A percentile compares a stretch with the other conserved stretches of the same genome.
Evolutionary conservation across 129 eudicot genomes (phyloP).

Genomic region (Flaveria trinervia): DNA sequence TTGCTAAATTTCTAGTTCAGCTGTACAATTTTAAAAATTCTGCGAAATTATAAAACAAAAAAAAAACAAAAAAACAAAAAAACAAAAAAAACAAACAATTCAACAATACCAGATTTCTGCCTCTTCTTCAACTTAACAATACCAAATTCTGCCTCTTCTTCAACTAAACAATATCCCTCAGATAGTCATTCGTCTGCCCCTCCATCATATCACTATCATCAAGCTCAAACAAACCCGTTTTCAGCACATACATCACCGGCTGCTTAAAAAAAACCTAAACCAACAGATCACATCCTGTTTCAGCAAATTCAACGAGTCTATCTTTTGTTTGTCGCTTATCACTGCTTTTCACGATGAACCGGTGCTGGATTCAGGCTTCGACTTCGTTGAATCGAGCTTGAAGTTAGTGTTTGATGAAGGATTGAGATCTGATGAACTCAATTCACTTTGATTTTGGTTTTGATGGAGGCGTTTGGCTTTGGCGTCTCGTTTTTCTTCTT

Average conservation of each 20-base stretch:
- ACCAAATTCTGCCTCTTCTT: slow-evolving; percentile 73
- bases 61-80: too few species aligned
- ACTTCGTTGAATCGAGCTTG: slow-evolving; percentile 41
- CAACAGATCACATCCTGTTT: slow-evolving; percentile 82
- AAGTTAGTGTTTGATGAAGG: slow-evolving; percentile 50
- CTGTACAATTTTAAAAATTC: too few species aligned
- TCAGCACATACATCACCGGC: slow-evolving; percentile 79
- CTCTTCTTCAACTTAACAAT: slow-evolving; percentile 84
- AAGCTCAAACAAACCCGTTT: slow-evolving; percentile 40
- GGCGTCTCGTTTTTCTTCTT: slow-evolving; percentile 74
- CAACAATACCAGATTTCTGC: slow-evolving; percentile 14
- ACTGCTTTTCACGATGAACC: slow-evolving; percentile 49
- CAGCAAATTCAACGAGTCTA: slow-evolving; percentile 64
- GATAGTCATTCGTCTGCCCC: slow-evolving; percentile 92
- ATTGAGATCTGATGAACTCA: slow-evolving; percentile 22
- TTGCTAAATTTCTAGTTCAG: too few species aligned
- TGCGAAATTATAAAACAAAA: too few species aligned
- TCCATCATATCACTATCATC: slow-evolving; percentile 52
- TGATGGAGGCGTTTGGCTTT: slow-evolving; percentile 68
- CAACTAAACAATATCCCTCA: slow-evolving; percentile 80
- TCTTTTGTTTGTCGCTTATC: slow-evolving; percentile 58
- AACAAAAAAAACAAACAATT: too few species aligned
- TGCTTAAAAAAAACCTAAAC: slow-evolving; percentile 69
- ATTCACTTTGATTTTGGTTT: slow-evolving; percentile 29
- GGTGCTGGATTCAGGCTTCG: slow-evolving; percentile 49